Conservation (phyloP, 2,329 filamentous ascomycete species). For the Zasmidium angulare region DNA sequence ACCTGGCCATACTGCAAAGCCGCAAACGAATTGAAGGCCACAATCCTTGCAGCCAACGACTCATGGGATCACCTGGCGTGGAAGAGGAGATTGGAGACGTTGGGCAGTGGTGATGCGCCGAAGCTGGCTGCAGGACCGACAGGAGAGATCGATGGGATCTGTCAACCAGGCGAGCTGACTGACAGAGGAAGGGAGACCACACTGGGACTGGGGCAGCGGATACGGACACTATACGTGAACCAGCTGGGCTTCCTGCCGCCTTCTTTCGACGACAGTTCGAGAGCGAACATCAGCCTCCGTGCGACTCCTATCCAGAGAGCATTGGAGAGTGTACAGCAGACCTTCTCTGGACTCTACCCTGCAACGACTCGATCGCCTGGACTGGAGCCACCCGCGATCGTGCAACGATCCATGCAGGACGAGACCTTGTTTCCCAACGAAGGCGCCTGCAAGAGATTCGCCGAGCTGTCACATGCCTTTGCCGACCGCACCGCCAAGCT, state of each 20-base stretch:
- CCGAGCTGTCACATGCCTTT: constrained; percentile 48
- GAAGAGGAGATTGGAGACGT: constrained; percentile 77
- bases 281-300: constrained; percentile 44
- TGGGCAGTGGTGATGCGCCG: constrained; percentile 60
- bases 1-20: constrained; percentile 90
- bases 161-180: constrained; percentile 60
- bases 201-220: constrained; percentile 47
- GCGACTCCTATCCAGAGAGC: constrained; percentile 52
- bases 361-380: constrained; percentile 41
- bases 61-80: constrained; percentile 62
- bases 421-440: constrained; percentile 55
- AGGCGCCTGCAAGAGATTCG: constrained; percentile 49
- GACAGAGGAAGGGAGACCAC: constrained; percentile 52
- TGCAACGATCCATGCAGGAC: constrained; percentile 46
- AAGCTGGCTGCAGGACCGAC: constrained; percentile 65
- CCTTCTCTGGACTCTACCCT: constrained; percentile 51
- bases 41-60: constrained; percentile 56
- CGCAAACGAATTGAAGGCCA: constrained; percentile 67
- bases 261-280: constrained; percentile 38
- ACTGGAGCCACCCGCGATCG: constrained; percentile 45
- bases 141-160: constrained; percentile 75
- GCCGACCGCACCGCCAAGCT: constrained; percentile 47
- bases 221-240: constrained; percentile 51
- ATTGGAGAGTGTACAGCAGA: constrained; percentile 52
- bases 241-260: constrained; percentile 51